Evolutionary conservation across 192 early-diverging fungal genomes (phyloP), one percentile per base, ranked within the genome.

Genomic region (Entrophospora sp.): DNA sequence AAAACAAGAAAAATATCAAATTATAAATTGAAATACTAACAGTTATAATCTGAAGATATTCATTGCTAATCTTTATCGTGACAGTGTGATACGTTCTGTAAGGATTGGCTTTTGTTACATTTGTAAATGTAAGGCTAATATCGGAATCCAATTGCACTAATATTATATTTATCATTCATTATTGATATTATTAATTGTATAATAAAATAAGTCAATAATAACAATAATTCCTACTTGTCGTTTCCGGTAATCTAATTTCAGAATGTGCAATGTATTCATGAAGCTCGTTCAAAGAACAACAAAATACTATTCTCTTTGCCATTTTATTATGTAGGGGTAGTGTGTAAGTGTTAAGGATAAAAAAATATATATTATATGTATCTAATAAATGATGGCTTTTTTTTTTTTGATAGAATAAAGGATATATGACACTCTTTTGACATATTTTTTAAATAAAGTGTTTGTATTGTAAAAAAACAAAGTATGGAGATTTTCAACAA

Each of bases 401-500:
- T 40, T 40, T 14, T 6, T 40, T 40, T 14, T 14, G 6, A 40
- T 49, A 20, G n/a, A 49, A 16, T 42, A 49, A 20, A 31, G 61
- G 28, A 66, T 49, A 10, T 27, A 55, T 57, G 76, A 64, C 28
- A 86, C 64, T 22, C 80, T 75, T 70, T 87, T 85, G 52, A 82
- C 70, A 48, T 85, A 89, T 64, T 88, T 84, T 31, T 86, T 78
- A 75, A 93, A 84, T 34, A 84, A 71, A 16, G 85, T 85, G 73
- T 94, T 94, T 46, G 87, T 83, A 52, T 94, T 92, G 73, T 92
- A 89, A 67, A 93, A 80, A 72, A 87, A 88, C 16, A 95, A 68
- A 9, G 77, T 76, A 37, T 78, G 77, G 8, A 92, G 62, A 71
- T 90, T 94, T 44, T 77, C 70, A 7, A 73, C 56, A 1, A 87